These are phyloP conservation scores for Articulospora tetracladia DNA, from an alignment of 495 filamentous ascomycete species.

Conservation along the genomic window DNA sequence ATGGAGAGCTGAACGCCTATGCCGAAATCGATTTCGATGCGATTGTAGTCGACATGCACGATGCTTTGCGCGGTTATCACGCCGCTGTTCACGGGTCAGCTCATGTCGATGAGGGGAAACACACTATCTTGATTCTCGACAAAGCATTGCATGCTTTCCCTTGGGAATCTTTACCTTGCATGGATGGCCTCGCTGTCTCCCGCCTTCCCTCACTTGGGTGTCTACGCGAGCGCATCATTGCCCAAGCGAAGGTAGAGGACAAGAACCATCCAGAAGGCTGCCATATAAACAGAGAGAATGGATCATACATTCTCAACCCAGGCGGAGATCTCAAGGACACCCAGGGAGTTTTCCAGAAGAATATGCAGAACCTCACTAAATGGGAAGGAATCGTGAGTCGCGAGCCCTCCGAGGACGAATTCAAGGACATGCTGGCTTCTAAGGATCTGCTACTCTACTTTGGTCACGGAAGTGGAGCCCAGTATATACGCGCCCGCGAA, in stretches of 20 bases:
- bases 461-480: constrained; percentile 91
- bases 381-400: constrained; percentile 67
- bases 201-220: constrained; percentile 80
- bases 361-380: constrained; percentile 44
- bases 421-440: constrained; percentile 55
- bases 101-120: constrained; percentile 37
- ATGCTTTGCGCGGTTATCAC: constrained; percentile 78
- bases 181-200: constrained; percentile 74
- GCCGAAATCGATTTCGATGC: constrained; percentile 96
- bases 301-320: constrained; percentile 87
- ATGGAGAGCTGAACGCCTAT: constrained; percentile 93
- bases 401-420: constrained; percentile 72
- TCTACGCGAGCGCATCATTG: constrained; percentile 64
- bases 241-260: constrained; percentile 35
- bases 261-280: constrained; percentile 37
- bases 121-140: constrained; percentile 91
- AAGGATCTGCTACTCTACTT: constrained; percentile 83
- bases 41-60: constrained; percentile 78
- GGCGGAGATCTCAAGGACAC: constrained; percentile 77
- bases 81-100: constrained; percentile 37
- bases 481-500: constrained; percentile 80
- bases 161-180: constrained; percentile 91
- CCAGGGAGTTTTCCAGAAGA: constrained; percentile 63
- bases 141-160: constrained; percentile 86
- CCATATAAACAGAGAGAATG: constrained; percentile 53